Evolutionary conservation across 306 rosid species (phyloP).

Genomic region (Vachellia pachyceras): DNA sequence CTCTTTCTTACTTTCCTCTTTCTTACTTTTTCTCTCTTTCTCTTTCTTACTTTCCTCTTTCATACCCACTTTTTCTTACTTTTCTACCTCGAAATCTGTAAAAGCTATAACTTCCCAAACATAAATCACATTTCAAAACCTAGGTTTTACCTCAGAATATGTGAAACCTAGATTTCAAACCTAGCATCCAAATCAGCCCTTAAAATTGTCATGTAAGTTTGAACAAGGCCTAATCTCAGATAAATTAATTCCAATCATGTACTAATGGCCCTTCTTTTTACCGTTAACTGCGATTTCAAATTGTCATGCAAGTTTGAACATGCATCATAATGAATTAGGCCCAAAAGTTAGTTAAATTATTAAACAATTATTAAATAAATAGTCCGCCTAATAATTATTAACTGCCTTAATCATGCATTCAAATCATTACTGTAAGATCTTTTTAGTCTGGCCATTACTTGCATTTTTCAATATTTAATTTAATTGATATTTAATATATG

Average conservation of each 20-base stretch:
- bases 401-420: not conserved
- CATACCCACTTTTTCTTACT: no score
- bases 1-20: no score
- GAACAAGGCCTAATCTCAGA: not conserved
- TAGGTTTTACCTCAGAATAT: no score
- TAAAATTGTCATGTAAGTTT: constrained; percentile 59
- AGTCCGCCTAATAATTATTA: not conserved
- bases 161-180: no score
- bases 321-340: not conserved
- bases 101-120: no score
- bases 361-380: not conserved
- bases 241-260: not conserved
- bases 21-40: no score
- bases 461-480: not conserved
- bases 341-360: not conserved
- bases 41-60: no score
- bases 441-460: not conserved
- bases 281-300: constrained; percentile 38
- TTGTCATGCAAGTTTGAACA: not conserved
- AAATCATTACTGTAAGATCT: not conserved
- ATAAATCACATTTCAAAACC: no score
- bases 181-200: no score
- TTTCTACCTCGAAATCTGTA: no score
- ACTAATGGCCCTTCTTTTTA: constrained; percentile 15
- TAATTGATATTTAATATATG: not conserved